These are phyloP conservation scores for Coriolopsis trogii DNA, from an alignment of 1,284 basidiomycete genomes.

Conservation along the genomic window DNA sequence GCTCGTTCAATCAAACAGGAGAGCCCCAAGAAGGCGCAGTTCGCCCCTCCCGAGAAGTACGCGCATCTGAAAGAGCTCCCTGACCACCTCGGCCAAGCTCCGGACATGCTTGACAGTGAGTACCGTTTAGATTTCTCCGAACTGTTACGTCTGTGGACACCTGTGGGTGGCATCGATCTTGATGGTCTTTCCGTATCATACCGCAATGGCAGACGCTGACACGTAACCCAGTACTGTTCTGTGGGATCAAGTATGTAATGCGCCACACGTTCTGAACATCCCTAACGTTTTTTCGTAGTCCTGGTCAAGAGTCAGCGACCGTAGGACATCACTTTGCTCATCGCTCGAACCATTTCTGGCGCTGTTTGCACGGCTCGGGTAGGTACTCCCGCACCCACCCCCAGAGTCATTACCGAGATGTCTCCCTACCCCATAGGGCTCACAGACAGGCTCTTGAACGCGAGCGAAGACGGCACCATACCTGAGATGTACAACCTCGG, in stretches of 20 bases:
- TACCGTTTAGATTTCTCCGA: not conserved
- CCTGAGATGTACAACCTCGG: constrained; percentile 29
- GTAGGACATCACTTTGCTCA: constrained; percentile 75
- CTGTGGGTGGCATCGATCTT: not conserved
- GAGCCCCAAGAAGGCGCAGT: constrained; percentile 17
- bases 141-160: not conserved
- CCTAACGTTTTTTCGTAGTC: constrained; percentile 36
- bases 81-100: constrained; percentile 41
- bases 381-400: constrained; percentile 6
- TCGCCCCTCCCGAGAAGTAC: constrained; percentile 37
- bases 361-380: constrained; percentile 58
- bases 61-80: constrained; percentile 38
- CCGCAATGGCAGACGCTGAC: too few species aligned
- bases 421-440: constrained; percentile 14
- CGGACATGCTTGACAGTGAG: constrained; percentile 43
- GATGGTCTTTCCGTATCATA: not conserved
- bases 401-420: too few species aligned
- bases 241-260: constrained; percentile 37
- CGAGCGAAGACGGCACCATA: constrained; percentile 30
- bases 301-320: constrained; percentile 60
- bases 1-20: not conserved
- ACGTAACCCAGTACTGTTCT: constrained; percentile 39
- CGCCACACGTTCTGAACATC: too few species aligned
- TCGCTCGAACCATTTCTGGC: constrained; percentile 73
- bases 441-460: constrained; percentile 24